Base-by-base conservation (phyloP, 306 rosid genomes). In the Prunus mume region DNA sequence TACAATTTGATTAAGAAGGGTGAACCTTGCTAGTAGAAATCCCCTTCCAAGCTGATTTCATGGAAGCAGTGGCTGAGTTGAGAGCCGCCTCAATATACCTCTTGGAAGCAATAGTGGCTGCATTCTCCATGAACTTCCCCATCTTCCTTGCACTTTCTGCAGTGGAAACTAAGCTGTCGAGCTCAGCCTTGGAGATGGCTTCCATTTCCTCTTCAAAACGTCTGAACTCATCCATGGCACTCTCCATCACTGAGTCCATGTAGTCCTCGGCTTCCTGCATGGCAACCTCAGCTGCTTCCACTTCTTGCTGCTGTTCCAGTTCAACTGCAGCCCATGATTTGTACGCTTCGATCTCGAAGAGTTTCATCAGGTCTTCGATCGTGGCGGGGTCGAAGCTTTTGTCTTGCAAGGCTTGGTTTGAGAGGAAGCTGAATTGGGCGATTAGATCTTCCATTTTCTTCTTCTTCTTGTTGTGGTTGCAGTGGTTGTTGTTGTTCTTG, bases 261-360 rank as follows among this genome's bases (percentile, higher is more conserved):
- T 88, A 64, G 6, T 86, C 83, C 84, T 95, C 97, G 0, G 97
- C 93, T 52, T 85, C 78, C 25, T 83, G 71, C 91, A 88, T 61
- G 3, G 68, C 82, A 18, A 32, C 28, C 75, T 95, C 99, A 2
- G 96, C 87, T 41, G 85, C 92, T 52, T 84, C 87, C 25, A 67
- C 52, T 51, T 95, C 97, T 45, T 58, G 73, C 9, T 88, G 87
- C 28, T 77, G 85, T 51, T 91, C 88, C 2, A 89, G 88, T 28
- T 92, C 99, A 51, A 84, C 63, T 27, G 97, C 96, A 0, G 93
- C 99, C 99, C 97, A 92, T 52, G 97, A 88, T 4, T 81, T 95
- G 93, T 92, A 95, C 1, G 97, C 89, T n/a, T 95, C 99, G 27
- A 95, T 83, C 90, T 95, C 99, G 38, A 95, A 95, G 7, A 95